Percentiles rank a stretch among this genome's conserved stretches.
These are phyloP conservation scores for Aspergillus kassunensis DNA, from an alignment of 495 filamentous ascomycete species.

Conservation along the genomic window DNA sequence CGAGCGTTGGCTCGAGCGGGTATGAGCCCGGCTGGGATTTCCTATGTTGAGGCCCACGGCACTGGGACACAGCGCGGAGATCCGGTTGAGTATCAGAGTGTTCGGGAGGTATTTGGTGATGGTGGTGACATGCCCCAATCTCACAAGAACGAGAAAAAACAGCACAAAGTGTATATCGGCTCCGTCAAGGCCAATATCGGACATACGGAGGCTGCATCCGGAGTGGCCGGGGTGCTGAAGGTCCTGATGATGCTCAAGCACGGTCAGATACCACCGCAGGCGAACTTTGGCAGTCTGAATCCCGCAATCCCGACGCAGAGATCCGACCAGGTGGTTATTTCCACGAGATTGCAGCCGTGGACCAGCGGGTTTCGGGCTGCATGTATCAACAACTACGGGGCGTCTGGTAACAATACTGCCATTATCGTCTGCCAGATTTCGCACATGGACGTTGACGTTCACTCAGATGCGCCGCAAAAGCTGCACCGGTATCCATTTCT, in stretches of 20 bases:
- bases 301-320: slow-evolving; percentile 18
- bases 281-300: slow-evolving; percentile 36
- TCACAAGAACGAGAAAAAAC: too few relatives aligned
- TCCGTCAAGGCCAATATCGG: slow-evolving; percentile 48
- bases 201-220: slow-evolving; percentile 43
- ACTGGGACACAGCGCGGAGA: slow-evolving; percentile 40
- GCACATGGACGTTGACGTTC: too few relatives aligned
- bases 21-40: slow-evolving; percentile 14
- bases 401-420: slow-evolving; percentile 37
- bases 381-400: slow-evolving; percentile 44
- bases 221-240: slow-evolving; percentile 41
- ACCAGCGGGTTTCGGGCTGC: slow-evolving; percentile 25
- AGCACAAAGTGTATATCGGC: slow-evolving; percentile 18
- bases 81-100: slow-evolving; percentile 29
- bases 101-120: slow-evolving; percentile 33
- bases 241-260: slow-evolving; percentile 39
- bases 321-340: slow-evolving; percentile 31
- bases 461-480: not conserved
- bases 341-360: slow-evolving; percentile 28
- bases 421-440: slow-evolving; percentile 22
- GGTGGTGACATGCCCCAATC: not conserved
- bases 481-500: not conserved
- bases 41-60: slow-evolving; percentile 22
- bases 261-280: slow-evolving; percentile 48
- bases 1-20: slow-evolving; percentile 3